Conservation (phyloP, 202 grass and related monocot species). For the Setaria viridis region DNA sequence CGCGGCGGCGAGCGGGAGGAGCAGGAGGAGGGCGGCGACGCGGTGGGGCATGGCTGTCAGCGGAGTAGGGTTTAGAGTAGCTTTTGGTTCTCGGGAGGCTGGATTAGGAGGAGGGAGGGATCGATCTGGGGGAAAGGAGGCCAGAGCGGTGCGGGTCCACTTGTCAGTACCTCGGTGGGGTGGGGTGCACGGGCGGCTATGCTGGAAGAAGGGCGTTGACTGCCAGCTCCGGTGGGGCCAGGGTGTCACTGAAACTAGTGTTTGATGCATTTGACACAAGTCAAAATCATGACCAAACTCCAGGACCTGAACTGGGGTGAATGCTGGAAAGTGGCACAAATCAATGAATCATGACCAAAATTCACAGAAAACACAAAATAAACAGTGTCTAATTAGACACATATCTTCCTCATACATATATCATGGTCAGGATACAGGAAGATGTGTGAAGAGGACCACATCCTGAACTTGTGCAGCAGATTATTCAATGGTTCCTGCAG, state of each 20-base stretch:
- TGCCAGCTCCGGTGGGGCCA: neutral
- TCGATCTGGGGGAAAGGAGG: conserved; percentile 36
- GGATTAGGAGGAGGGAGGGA: neutral
- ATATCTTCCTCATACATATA: neutral
- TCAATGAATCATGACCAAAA: neutral
- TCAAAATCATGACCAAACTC: too few relatives aligned
- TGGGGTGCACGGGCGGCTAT: neutral
- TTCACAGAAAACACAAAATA: neutral
- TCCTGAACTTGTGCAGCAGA: neutral
- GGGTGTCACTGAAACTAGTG: neutral
- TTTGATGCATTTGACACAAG: neutral
- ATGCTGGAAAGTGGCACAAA: neutral
- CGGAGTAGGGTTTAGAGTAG: conserved; percentile 35
- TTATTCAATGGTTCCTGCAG: too few relatives aligned
- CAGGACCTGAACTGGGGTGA: neutral
- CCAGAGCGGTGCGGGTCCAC: neutral
- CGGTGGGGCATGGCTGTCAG: conserved; percentile 59
- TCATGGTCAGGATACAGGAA: neutral
- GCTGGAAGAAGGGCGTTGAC: conserved; percentile 1
- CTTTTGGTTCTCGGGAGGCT: neutral
- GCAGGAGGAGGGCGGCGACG: conserved; percentile 37
- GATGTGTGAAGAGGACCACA: neutral
- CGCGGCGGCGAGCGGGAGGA: conserved; percentile 29
- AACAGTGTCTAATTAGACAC: neutral
- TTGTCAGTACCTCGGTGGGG: neutral